These are phyloP conservation scores for Sungouiozyma intestinalis DNA, from an alignment of 805 yeast species.

Conservation along the genomic window DNA sequence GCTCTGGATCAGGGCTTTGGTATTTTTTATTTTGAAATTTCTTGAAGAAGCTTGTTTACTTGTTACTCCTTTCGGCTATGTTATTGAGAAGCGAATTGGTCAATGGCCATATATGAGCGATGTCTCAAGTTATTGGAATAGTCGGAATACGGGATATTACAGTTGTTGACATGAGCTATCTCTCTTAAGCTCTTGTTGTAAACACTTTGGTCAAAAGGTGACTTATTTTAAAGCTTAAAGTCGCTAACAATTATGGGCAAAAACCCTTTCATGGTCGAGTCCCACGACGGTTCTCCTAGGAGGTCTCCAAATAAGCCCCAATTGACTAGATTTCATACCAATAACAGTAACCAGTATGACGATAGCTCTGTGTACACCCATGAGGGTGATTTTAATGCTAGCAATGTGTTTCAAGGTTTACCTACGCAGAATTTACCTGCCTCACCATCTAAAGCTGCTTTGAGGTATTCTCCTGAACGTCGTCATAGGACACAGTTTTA, in stretches of 20 bases:
- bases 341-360: slow-evolving; percentile 8
- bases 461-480: slow-evolving; percentile 32
- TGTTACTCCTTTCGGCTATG: not conserved
- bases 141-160: not conserved
- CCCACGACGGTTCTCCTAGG: slow-evolving; percentile 20
- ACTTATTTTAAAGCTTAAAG: too few species aligned
- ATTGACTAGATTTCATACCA: slow-evolving; percentile 21
- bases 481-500: slow-evolving; percentile 25
- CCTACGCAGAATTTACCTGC: slow-evolving; percentile 23
- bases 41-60: not conserved
- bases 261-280: slow-evolving; percentile 28
- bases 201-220: too few species aligned
- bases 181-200: too few species aligned
- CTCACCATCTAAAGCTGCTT: slow-evolving; percentile 34
- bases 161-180: not conserved
- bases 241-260: slow-evolving; percentile 23
- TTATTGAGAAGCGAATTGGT: not conserved
- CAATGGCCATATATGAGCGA: not conserved
- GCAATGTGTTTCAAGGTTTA: slow-evolving; percentile 26
- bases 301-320: slow-evolving; percentile 20
- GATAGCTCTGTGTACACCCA: slow-evolving; percentile 5
- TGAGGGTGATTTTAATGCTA: slow-evolving; percentile 15
- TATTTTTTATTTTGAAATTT: not conserved
- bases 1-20: not conserved
- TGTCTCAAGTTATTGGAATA: not conserved